Evolutionary conservation across 352 stramenopile genomes (phyloP).

Genomic region (Albugo candida): DNA sequence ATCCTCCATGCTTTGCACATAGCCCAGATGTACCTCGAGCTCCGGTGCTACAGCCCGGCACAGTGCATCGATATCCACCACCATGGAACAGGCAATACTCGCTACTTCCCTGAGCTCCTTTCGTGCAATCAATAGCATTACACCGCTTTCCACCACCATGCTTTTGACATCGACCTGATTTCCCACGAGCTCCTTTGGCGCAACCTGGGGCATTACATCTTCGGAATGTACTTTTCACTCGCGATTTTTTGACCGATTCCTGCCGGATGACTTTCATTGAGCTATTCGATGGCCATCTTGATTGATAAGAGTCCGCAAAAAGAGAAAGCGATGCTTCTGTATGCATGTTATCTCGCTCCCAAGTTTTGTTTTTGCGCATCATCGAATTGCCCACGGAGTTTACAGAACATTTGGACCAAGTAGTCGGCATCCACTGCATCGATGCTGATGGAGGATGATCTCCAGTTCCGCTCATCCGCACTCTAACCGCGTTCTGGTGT

Average conservation of each 20-base stretch:
- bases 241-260: background rate
- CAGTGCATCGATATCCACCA: slow-evolving; percentile 63
- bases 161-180: slow-evolving; percentile 67
- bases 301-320: background rate
- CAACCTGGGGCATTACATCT: slow-evolving; percentile 34
- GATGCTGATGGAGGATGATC: too few species aligned
- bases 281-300: background rate
- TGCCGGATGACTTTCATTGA: background rate
- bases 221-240: background rate
- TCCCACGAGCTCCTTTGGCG: slow-evolving; percentile 56
- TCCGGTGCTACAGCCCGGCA: slow-evolving; percentile 49
- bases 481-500: too few species aligned
- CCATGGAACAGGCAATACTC: slow-evolving; percentile 65
- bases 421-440: too few species aligned
- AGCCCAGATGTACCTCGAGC: slow-evolving; percentile 51
- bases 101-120: slow-evolving; percentile 66
- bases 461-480: too few species aligned
- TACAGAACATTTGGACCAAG: too few species aligned
- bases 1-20: slow-evolving; percentile 64
- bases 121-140: slow-evolving; percentile 28
- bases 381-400: too few species aligned
- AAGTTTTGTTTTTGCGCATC: too few species aligned
- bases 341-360: too few species aligned
- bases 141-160: slow-evolving; percentile 75
- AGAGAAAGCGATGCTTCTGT: too few species aligned